A percentile compares a stretch with the other conserved stretches of the same genome.
Conservation (phyloP, 208 protist genomes). For the Wallacemonas sp. region DNA sequence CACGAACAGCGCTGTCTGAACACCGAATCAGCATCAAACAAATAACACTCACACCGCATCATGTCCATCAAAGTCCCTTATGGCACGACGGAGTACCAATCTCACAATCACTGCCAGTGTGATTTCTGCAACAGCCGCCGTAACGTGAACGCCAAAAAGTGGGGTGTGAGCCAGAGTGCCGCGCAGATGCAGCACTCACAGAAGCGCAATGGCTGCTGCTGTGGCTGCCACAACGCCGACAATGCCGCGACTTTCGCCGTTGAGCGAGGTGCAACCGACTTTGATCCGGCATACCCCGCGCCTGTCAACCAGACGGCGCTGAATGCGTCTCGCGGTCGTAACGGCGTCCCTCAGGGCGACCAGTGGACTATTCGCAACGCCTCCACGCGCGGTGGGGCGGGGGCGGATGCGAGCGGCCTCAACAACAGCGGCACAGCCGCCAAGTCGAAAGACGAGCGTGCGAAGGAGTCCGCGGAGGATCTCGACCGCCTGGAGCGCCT, state of each 20-base stretch:
- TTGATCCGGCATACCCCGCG: conserved; percentile 72
- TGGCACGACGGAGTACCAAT: conserved; percentile 69
- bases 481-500: conserved; percentile 87
- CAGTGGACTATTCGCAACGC: conserved; percentile 45
- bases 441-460: conserved; percentile 46
- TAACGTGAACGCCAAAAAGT: conserved; percentile 77
- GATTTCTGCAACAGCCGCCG: conserved; percentile 86
- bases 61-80: conserved; percentile 75
- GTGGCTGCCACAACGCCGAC: conserved; percentile 43
- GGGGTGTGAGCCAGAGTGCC: conserved; percentile 44
- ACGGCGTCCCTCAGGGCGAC: conserved; percentile 47
- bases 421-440: conserved; percentile 9
- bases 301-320: conserved; percentile 83
- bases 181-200: conserved; percentile 24
- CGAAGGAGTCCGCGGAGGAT: conserved; percentile 56
- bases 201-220: conserved; percentile 58
- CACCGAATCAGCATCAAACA: not conserved
- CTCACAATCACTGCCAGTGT: conserved; percentile 83
- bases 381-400: not conserved
- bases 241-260: conserved; percentile 20
- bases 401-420: not conserved
- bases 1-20: not conserved
- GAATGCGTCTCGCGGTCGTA: conserved; percentile 70
- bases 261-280: conserved; percentile 24
- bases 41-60: not conserved